Evolutionary conservation across 2,329 filamentous ascomycete species (phyloP), one percentile per base, ranked within the genome.

Genomic region (Colletotrichum sp.): DNA sequence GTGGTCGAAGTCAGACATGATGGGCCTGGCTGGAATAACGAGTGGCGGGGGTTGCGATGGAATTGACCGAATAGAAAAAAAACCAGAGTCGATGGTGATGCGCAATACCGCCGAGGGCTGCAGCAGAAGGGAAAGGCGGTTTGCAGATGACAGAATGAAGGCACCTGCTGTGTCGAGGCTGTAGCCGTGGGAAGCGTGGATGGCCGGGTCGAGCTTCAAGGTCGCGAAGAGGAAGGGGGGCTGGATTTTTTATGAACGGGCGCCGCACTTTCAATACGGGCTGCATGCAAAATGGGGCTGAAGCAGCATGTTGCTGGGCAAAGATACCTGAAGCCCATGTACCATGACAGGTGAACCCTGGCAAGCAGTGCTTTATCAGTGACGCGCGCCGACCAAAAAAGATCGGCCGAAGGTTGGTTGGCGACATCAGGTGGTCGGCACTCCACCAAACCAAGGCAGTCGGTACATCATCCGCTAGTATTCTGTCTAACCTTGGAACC

Each of bases 1-100:
- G 81, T 92, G 90, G 78, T 85, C 87, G 85, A 94, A 93, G 85
- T 95, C 94, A 80, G 91, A 91, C 93, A 95, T 95, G 78, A 78
- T 81, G 78, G 26, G 32, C 38, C 18, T 32, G 57, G 21, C 8
- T 63, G 36, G 52, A 34, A 52, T 66, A 75, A 76, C 72, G 65
- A 75, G 61, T 38, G 71, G 74, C 71, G 52, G 61, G 32, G 63
- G 9, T n/a, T 70, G n/a, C 30, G 30, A 30, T 55, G 38, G 15
- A 55, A 52, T 34, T 24, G 34, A 16, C 15, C 43, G 43, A 5
- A 16, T 21, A 6, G 8, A 24, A 36, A 52, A 48, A 52, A 21
- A 52, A 52, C 10, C 43, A 52, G n/a, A 60, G 21, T 66, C 26
- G 58, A 8, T 34, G 65, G 24, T 48, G 28, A 60, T 32, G 65